Percentiles rank a stretch among this genome's conserved stretches.
These are phyloP conservation scores for Diaporthe vexans DNA, from an alignment of 2,329 filamentous ascomycete species.

Conservation along the genomic window DNA sequence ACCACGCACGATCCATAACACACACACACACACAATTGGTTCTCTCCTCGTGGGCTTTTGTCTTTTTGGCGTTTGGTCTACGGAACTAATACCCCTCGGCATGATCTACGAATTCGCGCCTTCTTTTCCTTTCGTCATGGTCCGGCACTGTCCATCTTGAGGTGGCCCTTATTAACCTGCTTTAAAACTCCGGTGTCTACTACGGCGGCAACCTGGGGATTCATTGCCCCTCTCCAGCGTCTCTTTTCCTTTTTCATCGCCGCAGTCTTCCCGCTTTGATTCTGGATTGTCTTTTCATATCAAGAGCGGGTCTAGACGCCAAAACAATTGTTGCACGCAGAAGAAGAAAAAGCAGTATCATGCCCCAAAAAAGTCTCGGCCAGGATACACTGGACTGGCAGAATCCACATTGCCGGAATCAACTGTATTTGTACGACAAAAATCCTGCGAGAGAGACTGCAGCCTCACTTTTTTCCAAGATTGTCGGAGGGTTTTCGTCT, in stretches of 20 bases:
- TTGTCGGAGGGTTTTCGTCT: not conserved
- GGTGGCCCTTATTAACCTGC: not conserved
- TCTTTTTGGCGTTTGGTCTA: constrained; percentile 42
- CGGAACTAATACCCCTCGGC: constrained; percentile 38
- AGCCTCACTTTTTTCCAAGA: not conserved
- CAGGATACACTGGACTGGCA: constrained; percentile 30
- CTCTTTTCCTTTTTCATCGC: not conserved
- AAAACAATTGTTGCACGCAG: not conserved
- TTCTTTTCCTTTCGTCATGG: not conserved
- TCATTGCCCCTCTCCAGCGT: too few species aligned
- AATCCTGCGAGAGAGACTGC: not conserved
- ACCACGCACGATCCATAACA: not conserved
- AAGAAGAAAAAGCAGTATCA: not conserved
- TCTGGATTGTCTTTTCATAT: not conserved
- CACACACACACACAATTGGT: not conserved
- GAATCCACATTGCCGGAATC: not conserved
- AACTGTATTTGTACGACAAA: constrained; percentile 27
- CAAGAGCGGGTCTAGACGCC: not conserved
- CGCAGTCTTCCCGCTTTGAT: not conserved
- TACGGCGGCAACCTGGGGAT: not conserved
- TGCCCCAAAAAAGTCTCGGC: not conserved
- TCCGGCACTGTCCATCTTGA: not conserved
- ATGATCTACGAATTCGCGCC: constrained; percentile 6
- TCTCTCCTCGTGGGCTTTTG: constrained; percentile 26
- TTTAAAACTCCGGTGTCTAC: not conserved